Percentiles rank a stretch among this genome's conserved stretches.
These are phyloP conservation scores for Leishmania aethiopica DNA, from an alignment of 208 protist species.

Conservation along the genomic window DNA sequence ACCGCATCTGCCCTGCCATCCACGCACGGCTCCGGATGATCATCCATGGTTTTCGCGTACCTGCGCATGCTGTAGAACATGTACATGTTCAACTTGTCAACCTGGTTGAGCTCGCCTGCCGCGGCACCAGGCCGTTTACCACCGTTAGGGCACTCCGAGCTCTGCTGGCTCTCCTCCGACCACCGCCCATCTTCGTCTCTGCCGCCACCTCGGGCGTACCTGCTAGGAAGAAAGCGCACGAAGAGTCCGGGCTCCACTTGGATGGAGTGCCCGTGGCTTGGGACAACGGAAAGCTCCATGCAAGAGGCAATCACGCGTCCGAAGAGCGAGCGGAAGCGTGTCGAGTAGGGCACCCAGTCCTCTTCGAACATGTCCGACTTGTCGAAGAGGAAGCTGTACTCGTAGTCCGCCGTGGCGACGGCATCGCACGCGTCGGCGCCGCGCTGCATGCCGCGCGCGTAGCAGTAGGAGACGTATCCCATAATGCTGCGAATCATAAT, in stretches of 20 bases:
- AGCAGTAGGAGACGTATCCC: constrained; percentile 36
- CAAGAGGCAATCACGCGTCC: constrained; percentile 31
- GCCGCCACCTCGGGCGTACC: constrained; percentile 1
- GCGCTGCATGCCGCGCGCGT: constrained; percentile 16
- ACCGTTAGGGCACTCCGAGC: background rate
- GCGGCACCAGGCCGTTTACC: background rate
- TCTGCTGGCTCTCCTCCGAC: background rate
- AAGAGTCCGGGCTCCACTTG: constrained; percentile 86
- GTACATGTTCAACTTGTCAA: constrained; percentile 27
- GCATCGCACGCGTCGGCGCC: constrained; percentile 26
- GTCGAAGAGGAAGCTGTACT: constrained; percentile 27
- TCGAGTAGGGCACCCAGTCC: constrained; percentile 31
- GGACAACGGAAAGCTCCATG: constrained; percentile 46
- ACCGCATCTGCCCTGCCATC: constrained; percentile 17
- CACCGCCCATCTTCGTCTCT: background rate
- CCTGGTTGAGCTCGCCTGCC: background rate
- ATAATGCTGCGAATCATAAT: constrained; percentile 25
- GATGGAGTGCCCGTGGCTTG: constrained; percentile 37
- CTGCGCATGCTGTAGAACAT: constrained; percentile 35
- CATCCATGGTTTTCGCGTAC: constrained; percentile 26
- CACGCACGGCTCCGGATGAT: constrained; percentile 8
- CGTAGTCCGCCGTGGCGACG: constrained; percentile 25
- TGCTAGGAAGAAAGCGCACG: constrained; percentile 19
- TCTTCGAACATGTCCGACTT: constrained; percentile 19
- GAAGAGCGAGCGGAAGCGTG: constrained; percentile 28